Base-by-base conservation (phyloP, 73 alveolate species). In the Tetrahymena thermophila region DNA sequence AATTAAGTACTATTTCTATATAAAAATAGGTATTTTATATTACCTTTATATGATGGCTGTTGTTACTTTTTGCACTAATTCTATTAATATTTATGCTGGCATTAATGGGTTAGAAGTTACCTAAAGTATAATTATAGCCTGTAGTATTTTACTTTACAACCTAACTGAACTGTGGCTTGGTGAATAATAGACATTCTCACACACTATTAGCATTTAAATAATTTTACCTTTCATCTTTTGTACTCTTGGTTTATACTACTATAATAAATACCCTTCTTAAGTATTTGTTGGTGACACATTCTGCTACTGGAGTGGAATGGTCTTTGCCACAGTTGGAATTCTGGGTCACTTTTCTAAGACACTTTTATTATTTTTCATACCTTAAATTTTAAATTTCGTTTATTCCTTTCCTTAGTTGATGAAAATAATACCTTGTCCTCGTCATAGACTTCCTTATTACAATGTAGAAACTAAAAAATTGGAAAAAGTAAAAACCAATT, bases 41-140 rank as follows among this genome's bases (percentile, higher is more conserved):
- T 95, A 97, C 43, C 34, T 99, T 4, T 98, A 98, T 95, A 98
- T 99, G 99, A 96, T 96, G 94, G 55, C 97, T 96, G 97, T 99
- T 37, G 99, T 99, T 0, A 97, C 99, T 31, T 99, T 99, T 97
- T 97, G 99, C 94, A 97, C 99, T 9, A 99, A 99, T 96, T 97
- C 99, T 17, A 99, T 99, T 85, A 99, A 99, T 96, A 98, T 98
- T 71, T 98, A 97, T 58, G 98, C 98, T 4, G 98, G 99, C 16
- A 98, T 99, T 16, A 99, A 99, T 96, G 99, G 99, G 19, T 94
- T 99, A 25, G 99, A 99, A 98, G 99, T 98, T 10, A 99, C 99
- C 21, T 99, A 99, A 96, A 97, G 99, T 93, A 94, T 98, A 94
- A 96, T 99, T 14, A 99, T 99, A 43, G 99, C 99, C 7, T 96